Evolutionary conservation across 2,329 filamentous ascomycete species (phyloP).

Genomic region (Ceratocystiopsis minuta): DNA sequence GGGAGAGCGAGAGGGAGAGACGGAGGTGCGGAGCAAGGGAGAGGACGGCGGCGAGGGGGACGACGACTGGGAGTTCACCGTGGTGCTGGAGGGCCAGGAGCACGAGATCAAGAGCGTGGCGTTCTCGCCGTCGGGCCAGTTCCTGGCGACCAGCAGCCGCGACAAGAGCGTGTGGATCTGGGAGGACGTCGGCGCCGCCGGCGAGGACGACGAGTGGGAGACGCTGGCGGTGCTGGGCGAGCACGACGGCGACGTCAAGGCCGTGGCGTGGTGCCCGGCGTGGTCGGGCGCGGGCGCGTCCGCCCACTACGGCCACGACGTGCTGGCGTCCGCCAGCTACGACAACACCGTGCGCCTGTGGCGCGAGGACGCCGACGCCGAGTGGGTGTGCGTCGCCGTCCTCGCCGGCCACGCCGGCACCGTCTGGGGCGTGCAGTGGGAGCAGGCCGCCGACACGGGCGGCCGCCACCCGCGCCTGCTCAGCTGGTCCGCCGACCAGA

Average conservation of each 20-base stretch:
- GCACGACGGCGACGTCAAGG: slow-evolving; percentile 90
- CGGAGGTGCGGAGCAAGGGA: slow-evolving; percentile 19
- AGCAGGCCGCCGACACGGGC: slow-evolving; percentile 22
- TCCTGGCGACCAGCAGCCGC: slow-evolving; percentile 75
- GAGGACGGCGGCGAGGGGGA: slow-evolving; percentile 14
- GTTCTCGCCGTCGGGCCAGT: slow-evolving; percentile 56
- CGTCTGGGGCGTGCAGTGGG: slow-evolving; percentile 77
- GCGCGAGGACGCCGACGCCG: slow-evolving; percentile 71
- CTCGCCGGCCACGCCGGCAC: slow-evolving; percentile 69
- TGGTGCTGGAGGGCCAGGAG: slow-evolving; percentile 88
- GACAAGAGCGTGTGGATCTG: slow-evolving; percentile 98
- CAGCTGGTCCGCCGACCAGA: slow-evolving; percentile 72
- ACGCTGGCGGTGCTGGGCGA: slow-evolving; percentile 89
- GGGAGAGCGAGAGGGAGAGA: slow-evolving; percentile 19
- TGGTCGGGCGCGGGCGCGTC: slow-evolving; percentile 27
- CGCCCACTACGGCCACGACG: slow-evolving; percentile 38
- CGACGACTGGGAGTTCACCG: slow-evolving; percentile 81
- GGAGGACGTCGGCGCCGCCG: slow-evolving; percentile 63
- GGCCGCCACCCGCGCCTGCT: slow-evolving; percentile 43
- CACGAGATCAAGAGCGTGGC: slow-evolving; percentile 73
- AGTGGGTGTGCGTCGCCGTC: slow-evolving; percentile 80
- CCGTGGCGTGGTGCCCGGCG: slow-evolving; percentile 76
- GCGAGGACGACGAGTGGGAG: slow-evolving; percentile 88
- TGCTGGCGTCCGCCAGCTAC: slow-evolving; percentile 82
- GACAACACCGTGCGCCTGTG: slow-evolving; percentile 82